Percentiles rank a stretch among this genome's conserved stretches.
These are phyloP conservation scores for Carallia pectinifolia DNA, from an alignment of 345 rosid genomes.

Conservation along the genomic window DNA sequence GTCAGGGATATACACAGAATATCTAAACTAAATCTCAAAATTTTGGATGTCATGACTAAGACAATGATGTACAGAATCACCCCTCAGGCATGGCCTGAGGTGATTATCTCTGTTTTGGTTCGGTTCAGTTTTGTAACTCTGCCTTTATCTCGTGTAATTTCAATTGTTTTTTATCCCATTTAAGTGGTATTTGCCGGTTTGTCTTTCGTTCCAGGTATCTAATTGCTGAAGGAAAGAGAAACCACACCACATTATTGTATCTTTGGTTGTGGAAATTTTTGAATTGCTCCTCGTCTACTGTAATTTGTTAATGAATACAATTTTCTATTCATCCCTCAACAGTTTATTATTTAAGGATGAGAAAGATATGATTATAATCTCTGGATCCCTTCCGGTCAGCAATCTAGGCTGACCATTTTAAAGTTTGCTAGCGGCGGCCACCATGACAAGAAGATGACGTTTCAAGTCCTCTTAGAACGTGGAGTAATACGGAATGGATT, in stretches of 20 bases:
- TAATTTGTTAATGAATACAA: too few relatives aligned
- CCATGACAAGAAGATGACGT: too few relatives aligned
- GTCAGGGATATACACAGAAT: conserved; percentile 30
- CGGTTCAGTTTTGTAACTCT: conserved; percentile 33
- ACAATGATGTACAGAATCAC: conserved; percentile 31
- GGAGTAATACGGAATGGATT: too few relatives aligned
- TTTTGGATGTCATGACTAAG: conserved; percentile 33
- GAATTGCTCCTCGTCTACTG: neutral
- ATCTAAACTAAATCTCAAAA: conserved; percentile 35
- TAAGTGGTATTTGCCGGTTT: conserved; percentile 6
- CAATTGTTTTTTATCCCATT: conserved; percentile 17
- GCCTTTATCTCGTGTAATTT: conserved; percentile 7
- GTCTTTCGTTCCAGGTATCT: conserved; percentile 11
- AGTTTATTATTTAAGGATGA: too few relatives aligned
- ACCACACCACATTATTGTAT: conserved; percentile 5
- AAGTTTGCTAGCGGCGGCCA: too few relatives aligned
- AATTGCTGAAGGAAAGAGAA: conserved; percentile 21
- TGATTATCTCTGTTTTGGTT: conserved; percentile 31
- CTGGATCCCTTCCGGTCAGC: too few relatives aligned
- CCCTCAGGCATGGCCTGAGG: conserved; percentile 19
- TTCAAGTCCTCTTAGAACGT: too few relatives aligned
- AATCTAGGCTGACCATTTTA: too few relatives aligned
- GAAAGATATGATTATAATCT: too few relatives aligned
- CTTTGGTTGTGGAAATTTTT: conserved; percentile 30
- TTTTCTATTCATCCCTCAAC: too few relatives aligned